Conservation (phyloP, 75 land plant genomes). For the Chamaecyparis obtusa region DNA sequence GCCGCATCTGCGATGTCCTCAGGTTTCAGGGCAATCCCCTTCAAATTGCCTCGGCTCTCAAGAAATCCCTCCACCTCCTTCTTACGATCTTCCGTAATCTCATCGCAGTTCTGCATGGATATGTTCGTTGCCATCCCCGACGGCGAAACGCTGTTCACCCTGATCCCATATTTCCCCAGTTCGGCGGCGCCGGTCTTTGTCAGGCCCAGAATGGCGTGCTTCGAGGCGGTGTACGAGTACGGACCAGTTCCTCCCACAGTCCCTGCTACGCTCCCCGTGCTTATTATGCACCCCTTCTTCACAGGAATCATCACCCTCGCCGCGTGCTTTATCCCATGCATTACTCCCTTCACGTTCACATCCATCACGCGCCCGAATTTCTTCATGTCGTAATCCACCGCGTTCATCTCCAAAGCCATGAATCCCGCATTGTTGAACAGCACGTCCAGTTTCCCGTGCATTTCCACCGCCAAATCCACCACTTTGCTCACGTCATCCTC, state of each 20-base stretch:
- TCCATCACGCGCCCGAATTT: background rate
- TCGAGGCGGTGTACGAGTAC: background rate
- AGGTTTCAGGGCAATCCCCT: background rate
- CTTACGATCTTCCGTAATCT: background rate
- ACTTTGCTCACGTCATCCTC: conserved; percentile 35
- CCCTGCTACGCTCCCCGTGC: background rate
- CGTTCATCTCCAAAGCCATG: background rate
- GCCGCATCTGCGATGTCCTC: background rate
- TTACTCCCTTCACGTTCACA: background rate
- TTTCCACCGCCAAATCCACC: conserved; percentile 24
- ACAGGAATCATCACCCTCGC: background rate
- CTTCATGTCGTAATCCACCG: background rate
- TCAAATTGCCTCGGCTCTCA: background rate
- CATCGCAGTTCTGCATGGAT: background rate
- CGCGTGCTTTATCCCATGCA: background rate
- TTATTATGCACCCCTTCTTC: background rate
- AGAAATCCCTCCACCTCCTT: background rate
- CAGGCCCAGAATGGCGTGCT: background rate
- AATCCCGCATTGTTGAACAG: conserved; percentile 35
- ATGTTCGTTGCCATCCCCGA: background rate
- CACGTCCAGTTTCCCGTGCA: conserved; percentile 23
- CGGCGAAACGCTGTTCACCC: background rate
- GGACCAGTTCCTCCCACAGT: background rate
- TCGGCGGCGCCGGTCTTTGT: background rate
- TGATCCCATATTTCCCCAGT: background rate